Evolutionary conservation across 352 stramenopile species (phyloP), one percentile per base, ranked within the genome.

Genomic region (Pythium insidiosum): DNA sequence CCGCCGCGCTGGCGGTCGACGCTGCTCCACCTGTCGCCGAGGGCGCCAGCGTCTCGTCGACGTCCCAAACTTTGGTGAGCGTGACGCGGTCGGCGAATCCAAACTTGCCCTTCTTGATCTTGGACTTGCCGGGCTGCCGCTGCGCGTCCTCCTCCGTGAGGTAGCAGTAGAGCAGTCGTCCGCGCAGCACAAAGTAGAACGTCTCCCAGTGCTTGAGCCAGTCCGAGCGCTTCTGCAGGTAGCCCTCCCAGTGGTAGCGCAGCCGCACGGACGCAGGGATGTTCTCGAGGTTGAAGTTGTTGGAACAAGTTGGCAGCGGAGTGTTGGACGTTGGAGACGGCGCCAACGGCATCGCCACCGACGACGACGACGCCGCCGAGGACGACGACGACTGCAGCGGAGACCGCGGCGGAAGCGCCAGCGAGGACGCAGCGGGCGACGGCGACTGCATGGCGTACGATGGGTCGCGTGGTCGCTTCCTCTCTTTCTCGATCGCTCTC

Each of bases 131-230:
- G 3, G 80, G 82, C 50, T 87, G 73, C 9, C 68, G 64, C 11
- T 66, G 68, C 22, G 72, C 78, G 57, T 93, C 77, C 31, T 93
- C 77, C 49, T 93, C 71, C 21, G 70, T 84, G 15, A 93, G 44
- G 44, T 93, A 93, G 57, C 80, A 93, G 46, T 88, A 93, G 25
- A 93, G 61, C 22, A 63, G 61, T 2, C 73, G 62, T 0, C 78
- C 76, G 3, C 69, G 68, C 13, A 93, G 53, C 6, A 91, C 78
- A 35, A 93, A 88, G 56, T 88, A 93, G 67, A 89, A 93, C 30
- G 76, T 93, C 50, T 93, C 81, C 81, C 78, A 91, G 58, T 93
- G 78, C 62, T 91, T 93, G 46, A 93, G 75, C 81, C 81, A 93
- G 62, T 93, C 81, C 38, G 73, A 88, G 53, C 79, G 74, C 58